A percentile compares a stretch with the other conserved stretches of the same genome.
phyloP scores from a whole-genome alignment of 2,329 filamentous ascomycete genomes.

The Cercospora citrullina region DNA sequence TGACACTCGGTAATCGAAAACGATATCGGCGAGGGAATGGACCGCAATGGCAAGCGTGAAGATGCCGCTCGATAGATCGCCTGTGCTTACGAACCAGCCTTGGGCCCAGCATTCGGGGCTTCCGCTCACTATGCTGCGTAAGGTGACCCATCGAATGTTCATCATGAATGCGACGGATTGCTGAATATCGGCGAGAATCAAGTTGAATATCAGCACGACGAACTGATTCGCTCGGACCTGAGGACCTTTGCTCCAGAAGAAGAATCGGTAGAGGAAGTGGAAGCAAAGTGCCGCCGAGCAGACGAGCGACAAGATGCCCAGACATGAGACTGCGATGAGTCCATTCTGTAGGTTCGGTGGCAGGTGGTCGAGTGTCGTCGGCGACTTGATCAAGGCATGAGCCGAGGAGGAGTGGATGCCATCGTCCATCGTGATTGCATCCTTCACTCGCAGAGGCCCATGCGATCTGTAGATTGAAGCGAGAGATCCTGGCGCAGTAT shows the following conservation, averaged over 20 bases:
- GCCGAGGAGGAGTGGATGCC: not conserved
- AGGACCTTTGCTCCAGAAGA: constrained; percentile 43
- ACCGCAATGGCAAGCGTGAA: constrained; percentile 55
- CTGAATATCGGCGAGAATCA: constrained; percentile 66
- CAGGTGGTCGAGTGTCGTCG: not conserved
- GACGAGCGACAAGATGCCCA: constrained; percentile 51
- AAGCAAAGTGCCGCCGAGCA: constrained; percentile 47
- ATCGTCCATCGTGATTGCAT: not conserved
- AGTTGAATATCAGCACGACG: constrained; percentile 66
- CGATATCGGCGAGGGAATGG: not conserved
- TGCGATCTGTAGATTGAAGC: not conserved
- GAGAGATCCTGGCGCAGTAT: not conserved
- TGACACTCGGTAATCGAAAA: not conserved
- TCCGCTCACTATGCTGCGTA: constrained; percentile 54
- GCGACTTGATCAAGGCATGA: not conserved
- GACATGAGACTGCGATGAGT: constrained; percentile 45
- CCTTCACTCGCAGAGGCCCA: not conserved
- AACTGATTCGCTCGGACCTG: constrained; percentile 59
- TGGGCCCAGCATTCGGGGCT: constrained; percentile 60
- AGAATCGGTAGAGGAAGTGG: constrained; percentile 50
- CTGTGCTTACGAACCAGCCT: constrained; percentile 66
- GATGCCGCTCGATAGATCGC: constrained; percentile 64
- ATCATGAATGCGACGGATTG: constrained; percentile 46
- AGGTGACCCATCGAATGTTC: constrained; percentile 58
- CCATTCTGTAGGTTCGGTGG: not conserved